Evolutionary conservation across 768 basidiomycete genomes (phyloP).

Genomic region (Leccinum aurantiacum): DNA sequence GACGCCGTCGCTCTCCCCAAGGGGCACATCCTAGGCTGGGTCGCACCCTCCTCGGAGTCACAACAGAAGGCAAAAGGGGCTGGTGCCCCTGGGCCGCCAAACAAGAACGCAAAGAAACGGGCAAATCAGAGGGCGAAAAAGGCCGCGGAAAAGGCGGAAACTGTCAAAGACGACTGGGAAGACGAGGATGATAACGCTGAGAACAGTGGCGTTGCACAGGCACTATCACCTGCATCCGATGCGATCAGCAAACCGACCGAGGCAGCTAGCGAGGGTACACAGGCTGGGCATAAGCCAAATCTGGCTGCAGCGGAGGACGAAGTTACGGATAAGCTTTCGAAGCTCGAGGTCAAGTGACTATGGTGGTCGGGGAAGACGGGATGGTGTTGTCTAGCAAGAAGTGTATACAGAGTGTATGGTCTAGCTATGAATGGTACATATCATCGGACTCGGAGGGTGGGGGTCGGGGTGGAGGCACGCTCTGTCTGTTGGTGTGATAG

Average conservation of each 20-base stretch:
- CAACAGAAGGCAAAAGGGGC: slow-evolving; percentile 33
- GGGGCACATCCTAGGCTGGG: slow-evolving; percentile 84
- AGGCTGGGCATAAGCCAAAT: slow-evolving; percentile 27
- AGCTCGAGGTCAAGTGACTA: slow-evolving; percentile 53
- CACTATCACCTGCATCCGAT: slow-evolving; percentile 3
- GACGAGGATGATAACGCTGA: slow-evolving; percentile 59
- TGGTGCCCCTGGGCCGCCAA: slow-evolving; percentile 39
- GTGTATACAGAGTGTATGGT: slow-evolving; percentile 9
- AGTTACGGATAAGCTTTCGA: slow-evolving; percentile 53
- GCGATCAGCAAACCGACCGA: slow-evolving; percentile 3
- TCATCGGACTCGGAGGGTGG: slow-evolving; percentile 5
- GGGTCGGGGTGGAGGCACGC: background rate
- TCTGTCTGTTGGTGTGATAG: slow-evolving; percentile 41
- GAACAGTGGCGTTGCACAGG: slow-evolving; percentile 15
- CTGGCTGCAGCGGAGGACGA: slow-evolving; percentile 25
- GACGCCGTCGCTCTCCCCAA: slow-evolving; percentile 65
- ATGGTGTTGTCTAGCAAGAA: background rate
- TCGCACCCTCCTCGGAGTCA: slow-evolving; percentile 55
- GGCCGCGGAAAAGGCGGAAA: slow-evolving; percentile 48
- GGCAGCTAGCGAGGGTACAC: slow-evolving; percentile 14
- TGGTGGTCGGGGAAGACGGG: background rate
- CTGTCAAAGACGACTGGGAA: slow-evolving; percentile 77
- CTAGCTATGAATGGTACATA: slow-evolving; percentile 16
- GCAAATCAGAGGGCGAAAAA: slow-evolving; percentile 78
- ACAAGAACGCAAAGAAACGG: slow-evolving; percentile 82